Evolutionary conservation across 1,284 basidiomycete genomes (phyloP).

Genomic region (Cryptococcus hybrid): DNA sequence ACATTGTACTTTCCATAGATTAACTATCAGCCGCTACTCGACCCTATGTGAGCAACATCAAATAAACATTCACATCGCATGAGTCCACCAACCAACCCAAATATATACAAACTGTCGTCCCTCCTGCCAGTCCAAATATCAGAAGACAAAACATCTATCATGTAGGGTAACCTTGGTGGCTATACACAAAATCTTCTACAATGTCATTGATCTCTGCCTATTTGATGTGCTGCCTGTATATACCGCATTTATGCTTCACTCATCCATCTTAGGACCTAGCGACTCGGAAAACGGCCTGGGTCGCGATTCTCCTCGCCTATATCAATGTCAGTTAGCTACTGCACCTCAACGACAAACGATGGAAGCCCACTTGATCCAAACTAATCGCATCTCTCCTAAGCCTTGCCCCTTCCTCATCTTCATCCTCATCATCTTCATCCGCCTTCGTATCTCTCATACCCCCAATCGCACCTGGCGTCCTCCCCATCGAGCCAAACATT

Average conservation of each 20-base stretch:
- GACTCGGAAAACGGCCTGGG: constrained; percentile 53
- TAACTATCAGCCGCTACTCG: neutral
- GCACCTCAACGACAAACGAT: neutral
- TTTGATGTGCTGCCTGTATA: no score
- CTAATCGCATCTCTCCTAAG: constrained; percentile 77
- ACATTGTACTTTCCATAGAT: neutral
- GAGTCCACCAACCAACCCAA: neutral
- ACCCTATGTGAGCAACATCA: neutral
- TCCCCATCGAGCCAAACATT: constrained; percentile 47
- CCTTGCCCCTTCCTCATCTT: constrained; percentile 53
- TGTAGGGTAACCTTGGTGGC: no score
- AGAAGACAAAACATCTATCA: no score
- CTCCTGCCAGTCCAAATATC: no score
- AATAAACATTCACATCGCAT: neutral
- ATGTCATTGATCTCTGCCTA: no score
- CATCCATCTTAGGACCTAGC: constrained; percentile 24
- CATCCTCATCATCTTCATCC: constrained; percentile 60
- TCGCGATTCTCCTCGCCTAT: constrained; percentile 53
- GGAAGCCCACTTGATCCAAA: constrained; percentile 70
- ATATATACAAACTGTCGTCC: no score
- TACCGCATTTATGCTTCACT: no score
- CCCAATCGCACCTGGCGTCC: constrained; percentile 31
- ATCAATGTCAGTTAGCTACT: constrained; percentile 1
- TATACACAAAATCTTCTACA: no score
- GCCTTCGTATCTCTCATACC: constrained; percentile 32